Base-by-base conservation (phyloP, 352 stramenopile species). In the Phytopythium oedochilum region DNA sequence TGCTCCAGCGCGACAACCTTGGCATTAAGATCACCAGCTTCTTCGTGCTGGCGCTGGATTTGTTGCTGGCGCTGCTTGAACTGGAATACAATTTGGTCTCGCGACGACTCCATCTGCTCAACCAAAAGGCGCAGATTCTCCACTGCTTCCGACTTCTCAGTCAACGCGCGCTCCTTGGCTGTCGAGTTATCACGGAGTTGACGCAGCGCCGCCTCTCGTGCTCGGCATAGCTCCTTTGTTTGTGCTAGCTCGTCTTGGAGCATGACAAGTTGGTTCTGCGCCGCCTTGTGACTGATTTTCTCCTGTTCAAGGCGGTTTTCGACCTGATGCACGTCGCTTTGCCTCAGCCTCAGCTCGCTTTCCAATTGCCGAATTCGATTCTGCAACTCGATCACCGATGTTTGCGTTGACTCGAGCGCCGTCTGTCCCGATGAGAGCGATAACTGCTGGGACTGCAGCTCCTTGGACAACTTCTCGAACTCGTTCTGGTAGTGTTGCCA, bases 81-180 rank as follows among this genome's bases (percentile, higher is more conserved):
- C 57, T 92, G 82, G 55, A 89, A 88, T 17, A 78, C 67, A 56
- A 88, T 72, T 60, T 92, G 78, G 32, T 94, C 82, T 5, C 84
- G 78, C n/a, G 80, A 88, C 0, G 75, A 79, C 52, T 92, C 82
- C 76, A 94, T 90, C 47, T 92, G 82, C 60, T 89, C 81, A 17
- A 92, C 72, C 35, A 94, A 39, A 20, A 90, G 60, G 43, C 87
- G 86, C 2, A 87, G 68, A 28, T 89, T 92, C 50, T 88, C 77
- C 25, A 79, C 63, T 3, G 70, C 64, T 44, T 87, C 79, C 1
- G 60, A 81, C 53, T 88, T 89, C 61, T 90, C 78, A 0, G 74
- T 88, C 61, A 90, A 43, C 20, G 58, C 58, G 26, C 68, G 69
- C 26, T 89, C 75, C 57, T 85, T 86, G 0, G 68, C 57, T 46